Evolutionary conservation across 2,329 filamentous ascomycete species (phyloP).

Genomic region (Microdochium bolleyi): DNA sequence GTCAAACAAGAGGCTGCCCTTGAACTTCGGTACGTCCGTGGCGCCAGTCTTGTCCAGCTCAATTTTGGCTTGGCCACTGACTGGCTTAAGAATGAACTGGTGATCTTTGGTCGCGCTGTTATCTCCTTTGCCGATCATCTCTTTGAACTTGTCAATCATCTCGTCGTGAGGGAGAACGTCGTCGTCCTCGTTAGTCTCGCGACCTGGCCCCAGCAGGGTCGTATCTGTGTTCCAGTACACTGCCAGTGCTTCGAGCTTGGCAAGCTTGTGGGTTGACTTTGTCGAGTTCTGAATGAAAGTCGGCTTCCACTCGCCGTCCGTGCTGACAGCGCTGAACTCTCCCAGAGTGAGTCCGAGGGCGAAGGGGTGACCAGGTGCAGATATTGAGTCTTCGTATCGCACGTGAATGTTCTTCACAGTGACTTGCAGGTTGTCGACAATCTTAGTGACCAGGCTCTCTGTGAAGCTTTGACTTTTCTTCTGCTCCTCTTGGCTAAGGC

Average conservation of each 20-base stretch:
- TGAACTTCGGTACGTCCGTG: conserved; percentile 72
- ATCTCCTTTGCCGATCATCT: conserved; percentile 69
- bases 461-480: conserved; percentile 98
- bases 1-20: conserved; percentile 86
- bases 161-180: conserved; percentile 59
- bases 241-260: conserved; percentile 79
- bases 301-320: conserved; percentile 88
- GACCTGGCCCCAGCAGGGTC: conserved; percentile 71
- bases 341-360: conserved; percentile 86
- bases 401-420: conserved; percentile 98
- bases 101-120: conserved; percentile 49
- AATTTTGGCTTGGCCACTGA: conserved; percentile 89
- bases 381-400: conserved; percentile 95
- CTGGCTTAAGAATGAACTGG: conserved; percentile 93
- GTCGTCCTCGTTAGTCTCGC: conserved; percentile 51
- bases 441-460: conserved; percentile 87
- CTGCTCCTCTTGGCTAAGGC: conserved; percentile 89
- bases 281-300: conserved; percentile 89
- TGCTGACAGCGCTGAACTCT: conserved; percentile 95
- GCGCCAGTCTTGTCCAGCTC: conserved; percentile 92
- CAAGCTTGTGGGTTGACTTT: conserved; percentile 83
- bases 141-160: conserved; percentile 67
- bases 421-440: conserved; percentile 97
- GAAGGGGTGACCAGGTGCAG: conserved; percentile 90
- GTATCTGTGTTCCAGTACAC: conserved; percentile 99